A percentile compares a stretch with the other conserved stretches of the same genome.
These are phyloP conservation scores for Aspergillus texensis DNA, from an alignment of 2,329 filamentous ascomycete genomes.

Conservation along the genomic window DNA sequence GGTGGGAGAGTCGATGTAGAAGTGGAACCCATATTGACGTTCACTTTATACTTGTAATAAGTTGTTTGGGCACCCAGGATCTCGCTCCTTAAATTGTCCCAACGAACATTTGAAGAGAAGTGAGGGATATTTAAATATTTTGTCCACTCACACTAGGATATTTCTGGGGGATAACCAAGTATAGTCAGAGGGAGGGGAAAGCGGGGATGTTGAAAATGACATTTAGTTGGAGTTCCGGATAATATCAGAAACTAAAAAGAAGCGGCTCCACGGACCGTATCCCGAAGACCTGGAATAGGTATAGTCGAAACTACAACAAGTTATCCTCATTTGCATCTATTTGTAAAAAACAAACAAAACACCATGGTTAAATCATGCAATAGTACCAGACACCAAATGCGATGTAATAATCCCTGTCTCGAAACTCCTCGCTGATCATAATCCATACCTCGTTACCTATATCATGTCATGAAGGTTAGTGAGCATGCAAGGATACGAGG, in stretches of 20 bases:
- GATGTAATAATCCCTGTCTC: not conserved
- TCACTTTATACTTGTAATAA: not conserved
- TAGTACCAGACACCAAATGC: not conserved
- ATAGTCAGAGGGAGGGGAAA: slow-evolving; percentile 8
- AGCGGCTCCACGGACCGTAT: slow-evolving; percentile 22
- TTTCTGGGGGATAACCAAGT: no score
- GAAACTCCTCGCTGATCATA: not conserved
- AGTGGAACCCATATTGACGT: slow-evolving; percentile 29
- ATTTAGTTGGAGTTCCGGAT: slow-evolving; percentile 4
- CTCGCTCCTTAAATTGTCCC: not conserved
- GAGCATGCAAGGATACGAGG: not conserved
- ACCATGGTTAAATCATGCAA: not conserved
- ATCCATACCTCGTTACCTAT: not conserved
- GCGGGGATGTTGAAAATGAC: slow-evolving; percentile 6
- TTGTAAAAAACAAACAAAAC: not conserved
- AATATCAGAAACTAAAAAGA: slow-evolving; percentile 6
- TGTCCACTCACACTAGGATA: not conserved
- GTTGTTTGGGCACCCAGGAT: not conserved
- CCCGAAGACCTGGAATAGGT: slow-evolving; percentile 15
- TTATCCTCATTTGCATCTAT: not conserved
- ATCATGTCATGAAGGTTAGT: not conserved
- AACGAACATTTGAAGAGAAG: slow-evolving; percentile 10
- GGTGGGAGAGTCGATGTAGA: slow-evolving; percentile 54
- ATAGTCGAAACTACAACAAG: not conserved
- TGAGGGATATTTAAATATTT: slow-evolving; percentile 20